A percentile compares a stretch with the other conserved stretches of the same genome.
These are phyloP conservation scores for Plectranthus barbatus DNA, from an alignment of 257 asterid species.

Conservation along the genomic window DNA sequence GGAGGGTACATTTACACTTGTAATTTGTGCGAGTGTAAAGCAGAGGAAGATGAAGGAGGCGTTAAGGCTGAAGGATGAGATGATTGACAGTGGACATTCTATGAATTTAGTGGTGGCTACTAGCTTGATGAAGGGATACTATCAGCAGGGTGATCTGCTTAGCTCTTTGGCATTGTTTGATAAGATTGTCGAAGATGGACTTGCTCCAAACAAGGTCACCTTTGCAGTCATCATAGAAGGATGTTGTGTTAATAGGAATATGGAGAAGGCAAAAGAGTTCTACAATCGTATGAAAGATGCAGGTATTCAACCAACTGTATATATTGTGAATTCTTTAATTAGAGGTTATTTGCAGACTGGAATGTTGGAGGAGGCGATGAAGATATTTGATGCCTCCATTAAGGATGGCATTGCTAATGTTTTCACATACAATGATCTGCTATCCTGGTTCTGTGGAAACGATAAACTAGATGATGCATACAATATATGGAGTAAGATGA, in stretches of 20 bases:
- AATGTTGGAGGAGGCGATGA: conserved; percentile 38
- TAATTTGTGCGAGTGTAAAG: conserved; percentile 52
- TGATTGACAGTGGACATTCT: conserved; percentile 49
- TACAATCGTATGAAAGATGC: conserved; percentile 45
- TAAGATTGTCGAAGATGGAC: conserved; percentile 39
- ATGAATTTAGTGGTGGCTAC: conserved; percentile 71
- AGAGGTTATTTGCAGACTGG: conserved; percentile 45
- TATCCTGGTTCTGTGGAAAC: conserved; percentile 47
- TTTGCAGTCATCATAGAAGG: conserved; percentile 81
- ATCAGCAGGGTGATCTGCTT: conserved; percentile 48
- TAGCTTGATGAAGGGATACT: conserved; percentile 79
- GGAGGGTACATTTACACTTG: conserved; percentile 42
- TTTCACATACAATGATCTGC: conserved; percentile 48
- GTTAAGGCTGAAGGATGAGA: conserved; percentile 60
- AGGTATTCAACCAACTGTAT: conserved; percentile 50
- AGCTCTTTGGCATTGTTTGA: conserved; percentile 53
- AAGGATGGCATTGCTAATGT: conserved; percentile 49
- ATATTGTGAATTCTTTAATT: conserved; percentile 51
- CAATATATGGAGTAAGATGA: conserved; percentile 53
- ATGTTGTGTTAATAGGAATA: conserved; percentile 42
- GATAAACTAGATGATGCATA: conserved; percentile 50
- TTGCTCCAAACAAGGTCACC: conserved; percentile 64
- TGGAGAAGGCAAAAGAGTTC: conserved; percentile 56
- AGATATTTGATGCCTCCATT: conserved; percentile 49
- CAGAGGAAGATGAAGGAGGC: conserved; percentile 59